phyloP scores from a whole-genome alignment of 139 green algal genomes.

The Chlamydomonas asymmetrica region DNA sequence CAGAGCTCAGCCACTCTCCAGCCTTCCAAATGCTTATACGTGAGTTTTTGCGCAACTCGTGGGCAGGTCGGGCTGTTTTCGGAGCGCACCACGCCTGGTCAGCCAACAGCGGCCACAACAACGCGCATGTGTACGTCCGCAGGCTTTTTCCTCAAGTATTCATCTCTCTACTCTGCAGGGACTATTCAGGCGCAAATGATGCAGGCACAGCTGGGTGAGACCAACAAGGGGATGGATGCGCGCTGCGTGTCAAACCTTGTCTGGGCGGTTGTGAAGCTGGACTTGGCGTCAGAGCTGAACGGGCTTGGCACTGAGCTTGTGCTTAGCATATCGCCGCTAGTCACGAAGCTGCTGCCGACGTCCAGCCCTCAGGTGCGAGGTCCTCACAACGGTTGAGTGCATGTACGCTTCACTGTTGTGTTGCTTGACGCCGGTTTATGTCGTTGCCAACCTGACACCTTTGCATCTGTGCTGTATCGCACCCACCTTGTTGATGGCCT shows the following conservation, averaged over 20 bases:
- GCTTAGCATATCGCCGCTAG: conserved; percentile 39
- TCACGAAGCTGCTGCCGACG: conserved; percentile 38
- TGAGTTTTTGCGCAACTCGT: conserved; percentile 25
- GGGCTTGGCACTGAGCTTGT: conserved; percentile 46
- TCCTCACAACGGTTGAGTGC: too few relatives aligned
- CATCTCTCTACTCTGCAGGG: conserved; percentile 39
- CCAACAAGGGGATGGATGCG: conserved; percentile 56
- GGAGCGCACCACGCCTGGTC: too few relatives aligned
- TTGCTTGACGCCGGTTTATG: too few relatives aligned
- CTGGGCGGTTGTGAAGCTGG: conserved; percentile 56
- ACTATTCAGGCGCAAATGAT: conserved; percentile 49
- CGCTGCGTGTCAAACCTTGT: conserved; percentile 59
- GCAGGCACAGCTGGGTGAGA: conserved; percentile 42
- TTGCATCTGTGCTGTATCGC: background rate
- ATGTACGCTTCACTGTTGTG: too few relatives aligned
- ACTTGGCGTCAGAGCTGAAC: conserved; percentile 34
- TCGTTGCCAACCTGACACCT: too few relatives aligned
- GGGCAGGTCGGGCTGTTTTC: background rate
- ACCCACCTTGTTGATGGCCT: background rate
- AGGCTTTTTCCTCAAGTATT: too few relatives aligned
- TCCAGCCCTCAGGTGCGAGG: conserved; percentile 42
- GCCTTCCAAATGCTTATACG: conserved; percentile 52
- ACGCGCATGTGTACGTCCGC: too few relatives aligned
- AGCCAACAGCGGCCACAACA: too few relatives aligned
- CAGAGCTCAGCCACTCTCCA: conserved; percentile 34